Conservation (phyloP, 2,329 filamentous ascomycete genomes). For the Phoma herbarum region DNA sequence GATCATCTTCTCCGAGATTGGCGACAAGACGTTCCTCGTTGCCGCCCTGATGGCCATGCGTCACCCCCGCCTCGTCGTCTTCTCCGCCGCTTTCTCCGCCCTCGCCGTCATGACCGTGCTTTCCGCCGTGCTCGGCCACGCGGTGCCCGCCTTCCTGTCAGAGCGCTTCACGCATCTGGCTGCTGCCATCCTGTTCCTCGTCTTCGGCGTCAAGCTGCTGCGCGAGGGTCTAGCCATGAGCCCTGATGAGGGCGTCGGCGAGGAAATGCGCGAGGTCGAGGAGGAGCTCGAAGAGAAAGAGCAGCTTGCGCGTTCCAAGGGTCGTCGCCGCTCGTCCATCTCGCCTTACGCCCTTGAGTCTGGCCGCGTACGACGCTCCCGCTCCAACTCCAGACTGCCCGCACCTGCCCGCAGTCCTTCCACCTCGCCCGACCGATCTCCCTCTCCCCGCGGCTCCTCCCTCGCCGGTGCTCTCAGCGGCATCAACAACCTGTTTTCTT, state of each 20-base stretch:
- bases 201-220: slow-evolving; percentile 86
- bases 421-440: slow-evolving; percentile 56
- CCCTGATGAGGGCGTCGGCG: slow-evolving; percentile 87
- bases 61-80: slow-evolving; percentile 90
- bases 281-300: slow-evolving; percentile 94
- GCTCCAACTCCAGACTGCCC: slow-evolving; percentile 78
- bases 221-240: slow-evolving; percentile 89
- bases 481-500: slow-evolving; percentile 83
- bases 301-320: slow-evolving; percentile 70
- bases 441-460: slow-evolving; percentile 62
- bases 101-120: slow-evolving; percentile 94
- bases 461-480: slow-evolving; percentile 67
- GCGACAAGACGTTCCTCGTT: slow-evolving; percentile 98
- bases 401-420: slow-evolving; percentile 83
- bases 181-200: slow-evolving; percentile 83
- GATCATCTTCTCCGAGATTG: slow-evolving; percentile 96
- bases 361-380: slow-evolving; percentile 76
- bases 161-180: slow-evolving; percentile 90
- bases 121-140: slow-evolving; percentile 90
- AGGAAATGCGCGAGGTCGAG: slow-evolving; percentile 98
- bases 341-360: slow-evolving; percentile 83
- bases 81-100: slow-evolving; percentile 91
- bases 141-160: slow-evolving; percentile 87
- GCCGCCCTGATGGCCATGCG: slow-evolving; percentile 99
- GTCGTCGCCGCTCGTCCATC: slow-evolving; percentile 72